Evolutionary conservation across 306 rosid genomes (phyloP), one percentile per base, ranked within the genome.

Genomic region (Citrullus amarus): DNA sequence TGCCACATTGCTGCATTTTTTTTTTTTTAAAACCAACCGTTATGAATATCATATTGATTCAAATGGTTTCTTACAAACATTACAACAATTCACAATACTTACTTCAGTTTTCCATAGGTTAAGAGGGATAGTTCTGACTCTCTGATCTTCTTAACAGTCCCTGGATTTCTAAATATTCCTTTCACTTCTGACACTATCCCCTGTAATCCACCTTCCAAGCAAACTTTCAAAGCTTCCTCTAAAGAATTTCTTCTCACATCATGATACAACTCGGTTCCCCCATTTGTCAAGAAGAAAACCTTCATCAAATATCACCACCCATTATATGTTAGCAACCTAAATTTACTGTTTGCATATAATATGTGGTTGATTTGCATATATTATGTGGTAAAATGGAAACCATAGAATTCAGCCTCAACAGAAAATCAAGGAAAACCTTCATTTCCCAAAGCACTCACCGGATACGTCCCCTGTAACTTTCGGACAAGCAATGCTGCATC

Each of bases 231-330:
- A n/a, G 99, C 99, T 80, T 92, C 99, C 65, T 96, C 99, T 82
- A 96, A 86, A 10, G 99, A 79, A 80, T 96, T 96, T 76, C 99
- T 92, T 61, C 99, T 87, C 60, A 73, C 91, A 74, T 92, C 99
- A 54, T 90, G 71, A 80, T 82, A 96, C 22, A 86, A n/a, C 80
- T 92, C 88, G 28, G 76, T 83, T 18, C 99, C 98, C 36, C 99
- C 99, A 67, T 96, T 90, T 12, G 99, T 92, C 86, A 96, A 88
- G 88, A 92, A 96, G 79, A 81, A 96, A 15, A 94, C 97, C 97
- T 93, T 86, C 63, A 41, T 86, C 63, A 41, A 6, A 50, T 50
- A 44, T 8, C 50, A 36, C 39, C 55, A 43, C 55, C 9, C 58
- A 71, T 3, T 25, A 0, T 44, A 16, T 25, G 10, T 69, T 20